These are phyloP conservation scores for Kickxella alabastrina DNA, from an alignment of 192 early-diverging fungal genomes.

Conservation along the genomic window DNA sequence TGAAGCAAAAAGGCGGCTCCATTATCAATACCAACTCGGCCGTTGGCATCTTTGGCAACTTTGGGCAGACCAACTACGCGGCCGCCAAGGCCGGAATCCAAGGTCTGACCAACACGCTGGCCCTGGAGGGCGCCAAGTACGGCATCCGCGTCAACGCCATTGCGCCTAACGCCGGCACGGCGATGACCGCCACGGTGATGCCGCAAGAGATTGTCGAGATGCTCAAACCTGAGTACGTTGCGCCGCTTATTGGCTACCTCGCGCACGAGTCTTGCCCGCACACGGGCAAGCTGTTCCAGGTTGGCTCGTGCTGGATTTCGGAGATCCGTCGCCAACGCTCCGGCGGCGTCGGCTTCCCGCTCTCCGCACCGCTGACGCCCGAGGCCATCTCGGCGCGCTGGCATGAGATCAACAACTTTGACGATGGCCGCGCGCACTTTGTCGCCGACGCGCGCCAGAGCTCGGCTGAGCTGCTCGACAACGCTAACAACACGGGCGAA, in stretches of 20 bases:
- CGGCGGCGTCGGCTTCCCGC: conserved; percentile 90
- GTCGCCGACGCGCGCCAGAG: conserved; percentile 46
- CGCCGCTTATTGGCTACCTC: conserved; percentile 88
- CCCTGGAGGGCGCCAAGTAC: conserved; percentile 83
- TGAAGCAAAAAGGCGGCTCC: conserved; percentile 91
- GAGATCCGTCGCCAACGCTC: conserved; percentile 96
- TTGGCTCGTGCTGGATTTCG: conserved; percentile 90
- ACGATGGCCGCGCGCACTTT: conserved; percentile 92
- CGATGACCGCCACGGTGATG: conserved; percentile 97
- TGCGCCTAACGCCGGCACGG: conserved; percentile 94
- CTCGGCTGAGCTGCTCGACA: conserved; percentile 52
- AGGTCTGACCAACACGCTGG: conserved; percentile 87
- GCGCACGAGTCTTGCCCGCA: conserved; percentile 74
- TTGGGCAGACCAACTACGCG: conserved; percentile 94
- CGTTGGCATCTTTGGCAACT: conserved; percentile 92
- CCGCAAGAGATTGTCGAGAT: conserved; percentile 93
- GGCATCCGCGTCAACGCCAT: conserved; percentile 94
- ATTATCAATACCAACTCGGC: conserved; percentile 95
- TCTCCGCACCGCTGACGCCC: conserved; percentile 71
- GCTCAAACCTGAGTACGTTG: conserved; percentile 95
- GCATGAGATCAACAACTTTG: conserved; percentile 84
- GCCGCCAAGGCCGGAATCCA: conserved; percentile 90
- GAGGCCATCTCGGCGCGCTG: conserved; percentile 82
- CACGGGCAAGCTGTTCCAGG: conserved; percentile 91
- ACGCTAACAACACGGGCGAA: conserved; percentile 38